Conservation (phyloP, 768 basidiomycete species). For the Baorangia bicolor region DNA sequence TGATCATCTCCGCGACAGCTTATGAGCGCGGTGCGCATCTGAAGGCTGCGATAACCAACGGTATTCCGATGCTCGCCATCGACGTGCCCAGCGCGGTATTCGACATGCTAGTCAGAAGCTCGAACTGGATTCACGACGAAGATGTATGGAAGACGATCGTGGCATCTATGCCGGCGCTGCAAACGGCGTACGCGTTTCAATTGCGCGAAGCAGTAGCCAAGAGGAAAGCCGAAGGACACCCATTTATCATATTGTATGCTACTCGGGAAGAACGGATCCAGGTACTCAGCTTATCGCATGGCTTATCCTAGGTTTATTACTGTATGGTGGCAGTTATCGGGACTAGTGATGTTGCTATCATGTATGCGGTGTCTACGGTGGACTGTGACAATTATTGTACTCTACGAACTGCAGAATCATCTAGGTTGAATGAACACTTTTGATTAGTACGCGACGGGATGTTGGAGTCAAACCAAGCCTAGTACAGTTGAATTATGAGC, state of each 20-base stretch:
- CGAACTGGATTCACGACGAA: slow-evolving; percentile 72
- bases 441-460: not conserved
- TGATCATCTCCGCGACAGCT: slow-evolving; percentile 39
- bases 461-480: not conserved
- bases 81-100: slow-evolving; percentile 64
- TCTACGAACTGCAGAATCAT: not conserved
- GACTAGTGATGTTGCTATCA: not conserved
- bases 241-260: slow-evolving; percentile 62
- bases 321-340: no score
- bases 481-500: no score
- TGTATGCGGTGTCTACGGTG: not conserved
- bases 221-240: slow-evolving; percentile 60
- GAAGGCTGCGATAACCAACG: slow-evolving; percentile 55
- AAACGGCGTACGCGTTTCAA: slow-evolving; percentile 62
- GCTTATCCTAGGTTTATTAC: not conserved
- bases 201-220: slow-evolving; percentile 65
- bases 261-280: slow-evolving; percentile 70
- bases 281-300: slow-evolving; percentile 44
- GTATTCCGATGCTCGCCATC: slow-evolving; percentile 68
- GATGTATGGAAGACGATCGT: slow-evolving; percentile 67
- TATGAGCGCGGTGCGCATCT: slow-evolving; percentile 60
- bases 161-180: slow-evolving; percentile 53
- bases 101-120: slow-evolving; percentile 55
- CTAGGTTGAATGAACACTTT: not conserved
- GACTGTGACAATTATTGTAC: not conserved